Evolutionary conservation across 768 basidiomycete species (phyloP).

Genomic region (Strobilomyces confusus): DNA sequence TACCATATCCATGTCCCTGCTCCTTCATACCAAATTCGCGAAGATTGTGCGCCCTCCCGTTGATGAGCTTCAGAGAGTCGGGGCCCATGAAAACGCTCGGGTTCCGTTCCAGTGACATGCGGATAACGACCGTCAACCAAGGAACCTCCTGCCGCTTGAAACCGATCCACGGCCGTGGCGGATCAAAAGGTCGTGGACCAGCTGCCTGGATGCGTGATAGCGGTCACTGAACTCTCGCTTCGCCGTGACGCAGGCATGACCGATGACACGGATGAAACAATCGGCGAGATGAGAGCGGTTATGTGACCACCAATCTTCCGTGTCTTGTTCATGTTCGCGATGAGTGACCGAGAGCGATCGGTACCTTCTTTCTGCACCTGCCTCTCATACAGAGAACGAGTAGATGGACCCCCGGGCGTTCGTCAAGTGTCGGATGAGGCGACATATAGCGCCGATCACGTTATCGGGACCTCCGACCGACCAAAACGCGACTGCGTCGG

Average conservation of each 20-base stretch:
- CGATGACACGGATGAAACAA: conserved; percentile 16
- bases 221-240: conserved; percentile 21
- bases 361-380: neutral
- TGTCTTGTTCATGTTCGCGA: neutral
- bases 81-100: neutral
- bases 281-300: conserved; percentile 22
- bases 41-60: neutral
- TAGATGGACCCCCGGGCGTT: neutral
- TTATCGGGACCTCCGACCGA: too few species aligned
- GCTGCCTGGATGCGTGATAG: conserved; percentile 19
- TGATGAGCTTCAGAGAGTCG: neutral
- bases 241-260: conserved; percentile 33
- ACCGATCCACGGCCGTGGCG: conserved; percentile 11
- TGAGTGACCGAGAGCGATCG: conserved; percentile 9
- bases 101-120: neutral
- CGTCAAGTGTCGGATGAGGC: neutral
- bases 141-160: neutral
- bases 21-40: neutral
- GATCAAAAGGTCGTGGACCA: conserved; percentile 20
- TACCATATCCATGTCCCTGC: neutral
- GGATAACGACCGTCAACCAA: neutral
- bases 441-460: neutral
- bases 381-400: neutral
- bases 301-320: neutral
- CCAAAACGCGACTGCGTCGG: neutral